A percentile compares a stretch with the other conserved stretches of the same genome.
Evolutionary conservation across 106 monocot genomes (phyloP).

Genomic region (Acorus calamus): DNA sequence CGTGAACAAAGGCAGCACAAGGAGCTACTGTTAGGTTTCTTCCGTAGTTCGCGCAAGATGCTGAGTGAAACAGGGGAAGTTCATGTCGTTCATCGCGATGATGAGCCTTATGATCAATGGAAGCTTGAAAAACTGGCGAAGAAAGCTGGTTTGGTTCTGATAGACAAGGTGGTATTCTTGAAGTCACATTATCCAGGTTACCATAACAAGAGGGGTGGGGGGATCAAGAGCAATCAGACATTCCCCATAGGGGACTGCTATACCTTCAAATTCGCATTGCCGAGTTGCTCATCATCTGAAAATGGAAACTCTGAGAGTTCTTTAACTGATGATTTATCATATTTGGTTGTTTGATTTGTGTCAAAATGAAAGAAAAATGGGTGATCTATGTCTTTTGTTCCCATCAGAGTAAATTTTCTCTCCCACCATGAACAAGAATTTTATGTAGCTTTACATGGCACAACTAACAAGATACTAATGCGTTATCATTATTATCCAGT

Average conservation of each 20-base stretch:
- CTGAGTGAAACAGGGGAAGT: slow-evolving; percentile 3
- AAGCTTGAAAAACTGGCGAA: slow-evolving; percentile 9
- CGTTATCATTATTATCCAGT: no score
- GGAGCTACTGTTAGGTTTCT: slow-evolving; percentile 6
- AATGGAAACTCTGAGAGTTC: no score
- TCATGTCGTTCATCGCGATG: slow-evolving; percentile 10
- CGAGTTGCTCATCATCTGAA: no score
- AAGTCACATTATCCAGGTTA: slow-evolving; percentile 14
- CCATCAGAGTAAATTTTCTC: no score
- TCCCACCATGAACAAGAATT: no score
- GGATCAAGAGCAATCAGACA: slow-evolving; percentile 12
- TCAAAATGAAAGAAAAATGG: no score
- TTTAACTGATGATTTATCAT: no score
- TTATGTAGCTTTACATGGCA: no score
- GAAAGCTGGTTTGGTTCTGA: slow-evolving; percentile 7
- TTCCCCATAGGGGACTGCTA: slow-evolving; percentile 8
- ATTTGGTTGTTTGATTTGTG: no score
- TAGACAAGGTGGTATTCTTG: slow-evolving; percentile 3
- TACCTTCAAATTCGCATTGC: slow-evolving; percentile 12
- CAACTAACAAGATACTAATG: no score
- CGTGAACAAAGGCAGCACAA: slow-evolving; percentile 4
- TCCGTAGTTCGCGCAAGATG: slow-evolving; percentile 4
- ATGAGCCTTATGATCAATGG: slow-evolving; percentile 8
- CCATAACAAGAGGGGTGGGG: slow-evolving; percentile 20
- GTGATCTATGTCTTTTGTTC: no score